A percentile compares a stretch with the other conserved stretches of the same genome.
Conservation (phyloP, 805 yeast genomes). For the Citeromyces nyonsensis region DNA sequence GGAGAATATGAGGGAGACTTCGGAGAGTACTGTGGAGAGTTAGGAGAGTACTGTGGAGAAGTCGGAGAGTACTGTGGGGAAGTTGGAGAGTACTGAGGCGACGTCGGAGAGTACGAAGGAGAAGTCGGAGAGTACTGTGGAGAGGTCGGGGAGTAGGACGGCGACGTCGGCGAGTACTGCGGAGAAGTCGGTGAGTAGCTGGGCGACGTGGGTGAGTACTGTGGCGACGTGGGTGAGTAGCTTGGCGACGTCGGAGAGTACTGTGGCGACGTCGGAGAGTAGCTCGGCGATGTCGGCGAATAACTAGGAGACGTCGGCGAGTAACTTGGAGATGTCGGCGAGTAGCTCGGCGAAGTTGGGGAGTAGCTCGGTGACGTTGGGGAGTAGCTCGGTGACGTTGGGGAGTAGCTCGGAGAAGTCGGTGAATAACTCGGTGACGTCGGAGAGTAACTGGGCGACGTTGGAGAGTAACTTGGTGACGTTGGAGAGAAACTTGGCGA, state of each 20-base stretch:
- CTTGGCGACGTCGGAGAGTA: slow-evolving; percentile 72
- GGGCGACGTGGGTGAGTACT: slow-evolving; percentile 52
- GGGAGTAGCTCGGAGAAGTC: slow-evolving; percentile 31
- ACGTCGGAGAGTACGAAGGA: slow-evolving; percentile 67
- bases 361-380: slow-evolving; percentile 58
- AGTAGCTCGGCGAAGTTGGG: slow-evolving; percentile 63
- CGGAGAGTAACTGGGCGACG: slow-evolving; percentile 35
- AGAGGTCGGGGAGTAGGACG: slow-evolving; percentile 49
- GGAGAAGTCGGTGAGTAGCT: slow-evolving; percentile 74
- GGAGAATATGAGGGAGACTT: slow-evolving; percentile 46
- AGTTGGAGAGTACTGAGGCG: slow-evolving; percentile 58
- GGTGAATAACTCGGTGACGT: slow-evolving; percentile 34
- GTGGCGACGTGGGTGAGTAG: slow-evolving; percentile 64
- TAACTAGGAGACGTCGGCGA: slow-evolving; percentile 67
- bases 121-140: slow-evolving; percentile 69
- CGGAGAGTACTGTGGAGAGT: slow-evolving; percentile 43
- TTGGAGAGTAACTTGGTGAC: slow-evolving; percentile 33
- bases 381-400: slow-evolving; percentile 34
- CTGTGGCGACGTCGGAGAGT: slow-evolving; percentile 56
- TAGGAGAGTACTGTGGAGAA: slow-evolving; percentile 53
- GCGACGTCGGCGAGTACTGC: slow-evolving; percentile 53
- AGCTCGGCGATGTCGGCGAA: slow-evolving; percentile 55
- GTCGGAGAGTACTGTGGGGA: slow-evolving; percentile 76
- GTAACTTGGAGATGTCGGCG: slow-evolving; percentile 45
- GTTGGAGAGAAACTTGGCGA: slow-evolving; percentile 45